Evolutionary conservation across 306 rosid genomes (phyloP).

Genomic region (Elaeagnus macrophylla): DNA sequence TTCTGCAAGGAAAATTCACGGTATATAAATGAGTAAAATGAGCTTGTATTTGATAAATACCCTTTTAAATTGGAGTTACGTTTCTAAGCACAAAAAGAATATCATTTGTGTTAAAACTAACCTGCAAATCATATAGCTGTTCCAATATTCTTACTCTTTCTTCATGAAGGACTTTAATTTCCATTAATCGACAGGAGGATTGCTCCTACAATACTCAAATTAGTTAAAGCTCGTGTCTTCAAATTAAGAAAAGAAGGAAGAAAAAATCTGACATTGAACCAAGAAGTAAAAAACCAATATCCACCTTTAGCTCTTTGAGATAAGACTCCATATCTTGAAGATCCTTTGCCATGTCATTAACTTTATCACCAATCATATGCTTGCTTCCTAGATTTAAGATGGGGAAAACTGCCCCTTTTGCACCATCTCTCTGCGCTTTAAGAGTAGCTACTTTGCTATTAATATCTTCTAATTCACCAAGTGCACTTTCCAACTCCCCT

Average conservation of each 20-base stretch:
- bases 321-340: slow-evolving; percentile 76
- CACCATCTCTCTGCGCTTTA: slow-evolving; percentile 63
- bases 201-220: slow-evolving; percentile 47
- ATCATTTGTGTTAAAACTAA: slow-evolving; percentile 28
- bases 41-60: not conserved
- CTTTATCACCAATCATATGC: slow-evolving; percentile 45
- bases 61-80: not conserved
- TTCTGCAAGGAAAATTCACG: slow-evolving; percentile 46
- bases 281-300: slow-evolving; percentile 7
- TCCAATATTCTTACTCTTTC: slow-evolving; percentile 66
- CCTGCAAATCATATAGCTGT: slow-evolving; percentile 70
- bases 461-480: slow-evolving; percentile 63
- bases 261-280: not conserved
- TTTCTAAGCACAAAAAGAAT: not conserved
- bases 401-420: slow-evolving; percentile 67
- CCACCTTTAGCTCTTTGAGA: slow-evolving; percentile 73
- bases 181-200: slow-evolving; percentile 49
- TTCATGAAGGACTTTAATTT: slow-evolving; percentile 65
- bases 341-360: slow-evolving; percentile 77
- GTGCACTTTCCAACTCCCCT: slow-evolving; percentile 64
- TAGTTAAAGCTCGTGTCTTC: slow-evolving; percentile 14
- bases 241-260: not conserved
- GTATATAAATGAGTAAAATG: slow-evolving; percentile 5
- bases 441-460: slow-evolving; percentile 57
- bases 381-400: slow-evolving; percentile 54